phyloP scores from a whole-genome alignment of 148 eudicot genomes.

The Spergularia marina region DNA sequence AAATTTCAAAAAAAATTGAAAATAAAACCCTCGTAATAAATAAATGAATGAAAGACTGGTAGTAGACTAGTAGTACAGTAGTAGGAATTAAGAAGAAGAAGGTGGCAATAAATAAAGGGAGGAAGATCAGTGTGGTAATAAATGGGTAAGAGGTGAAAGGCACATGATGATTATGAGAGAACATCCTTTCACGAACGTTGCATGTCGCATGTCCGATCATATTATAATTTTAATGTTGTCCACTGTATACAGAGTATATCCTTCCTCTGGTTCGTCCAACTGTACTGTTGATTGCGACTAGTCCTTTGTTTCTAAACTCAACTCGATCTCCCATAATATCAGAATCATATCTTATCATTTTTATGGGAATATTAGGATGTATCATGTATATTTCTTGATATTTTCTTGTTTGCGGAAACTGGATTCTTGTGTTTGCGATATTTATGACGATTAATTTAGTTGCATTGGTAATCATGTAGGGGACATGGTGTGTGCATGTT shows the following conservation, averaged over 20 bases:
- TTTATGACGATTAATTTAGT: no score
- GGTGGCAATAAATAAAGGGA: slow-evolving; percentile 1
- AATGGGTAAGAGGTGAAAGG: background rate
- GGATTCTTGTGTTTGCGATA: no score
- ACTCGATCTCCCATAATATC: no score
- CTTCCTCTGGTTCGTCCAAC: no score
- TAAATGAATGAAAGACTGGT: background rate
- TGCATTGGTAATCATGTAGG: no score
- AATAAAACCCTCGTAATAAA: background rate
- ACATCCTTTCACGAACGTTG: slow-evolving; percentile 24
- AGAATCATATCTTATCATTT: no score
- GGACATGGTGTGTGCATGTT: no score
- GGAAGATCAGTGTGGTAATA: background rate
- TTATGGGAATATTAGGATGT: no score
- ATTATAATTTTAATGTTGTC: background rate
- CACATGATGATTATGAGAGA: background rate
- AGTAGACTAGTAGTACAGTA: background rate
- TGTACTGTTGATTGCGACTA: no score
- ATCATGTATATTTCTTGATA: no score
- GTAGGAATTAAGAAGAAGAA: background rate
- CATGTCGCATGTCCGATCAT: slow-evolving; percentile 22
- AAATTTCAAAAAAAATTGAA: background rate
- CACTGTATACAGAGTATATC: background rate
- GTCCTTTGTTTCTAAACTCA: no score
- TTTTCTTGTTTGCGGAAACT: no score